Percentiles rank a stretch among this genome's conserved stretches.
Conservation (phyloP, 495 filamentous ascomycete genomes). For the Aspergillus affinis region DNA sequence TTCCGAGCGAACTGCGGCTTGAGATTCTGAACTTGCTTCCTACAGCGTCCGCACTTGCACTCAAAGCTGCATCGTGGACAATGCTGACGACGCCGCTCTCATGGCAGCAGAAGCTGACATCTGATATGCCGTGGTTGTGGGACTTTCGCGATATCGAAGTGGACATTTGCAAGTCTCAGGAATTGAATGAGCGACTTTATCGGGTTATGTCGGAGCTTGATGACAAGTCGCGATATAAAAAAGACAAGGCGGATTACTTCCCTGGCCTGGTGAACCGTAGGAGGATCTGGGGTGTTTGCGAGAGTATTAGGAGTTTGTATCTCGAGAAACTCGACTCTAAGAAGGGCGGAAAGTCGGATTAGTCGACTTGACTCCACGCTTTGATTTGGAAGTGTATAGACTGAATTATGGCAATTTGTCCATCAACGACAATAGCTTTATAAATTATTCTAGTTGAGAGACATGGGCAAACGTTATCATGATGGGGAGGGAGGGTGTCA, state of each 20-base stretch:
- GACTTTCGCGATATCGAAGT: not conserved
- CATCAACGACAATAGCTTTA: too few relatives aligned
- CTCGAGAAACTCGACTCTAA: not conserved
- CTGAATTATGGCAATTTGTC: too few relatives aligned
- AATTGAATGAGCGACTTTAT: not conserved
- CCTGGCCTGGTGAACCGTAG: slow-evolving; percentile 2
- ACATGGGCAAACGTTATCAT: too few relatives aligned
- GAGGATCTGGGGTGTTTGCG: slow-evolving; percentile 7
- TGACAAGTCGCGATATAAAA: not conserved
- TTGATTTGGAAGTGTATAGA: not conserved
- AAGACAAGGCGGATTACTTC: not conserved
- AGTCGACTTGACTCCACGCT: too few relatives aligned
- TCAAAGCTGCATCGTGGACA: not conserved
- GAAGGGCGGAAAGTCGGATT: not conserved
- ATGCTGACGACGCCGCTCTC: not conserved
- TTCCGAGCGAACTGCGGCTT: not conserved
- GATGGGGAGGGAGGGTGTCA: too few relatives aligned
- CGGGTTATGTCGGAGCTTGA: not conserved
- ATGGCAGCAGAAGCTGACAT: not conserved
- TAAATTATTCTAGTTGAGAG: too few relatives aligned
- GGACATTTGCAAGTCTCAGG: not conserved
- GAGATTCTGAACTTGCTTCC: slow-evolving; percentile 1
- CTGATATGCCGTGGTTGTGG: slow-evolving; percentile 2
- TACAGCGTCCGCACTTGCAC: not conserved
- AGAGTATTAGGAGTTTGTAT: not conserved